Base-by-base conservation (phyloP, 306 rosid genomes). In the Gastrolobium bilobum region DNA sequence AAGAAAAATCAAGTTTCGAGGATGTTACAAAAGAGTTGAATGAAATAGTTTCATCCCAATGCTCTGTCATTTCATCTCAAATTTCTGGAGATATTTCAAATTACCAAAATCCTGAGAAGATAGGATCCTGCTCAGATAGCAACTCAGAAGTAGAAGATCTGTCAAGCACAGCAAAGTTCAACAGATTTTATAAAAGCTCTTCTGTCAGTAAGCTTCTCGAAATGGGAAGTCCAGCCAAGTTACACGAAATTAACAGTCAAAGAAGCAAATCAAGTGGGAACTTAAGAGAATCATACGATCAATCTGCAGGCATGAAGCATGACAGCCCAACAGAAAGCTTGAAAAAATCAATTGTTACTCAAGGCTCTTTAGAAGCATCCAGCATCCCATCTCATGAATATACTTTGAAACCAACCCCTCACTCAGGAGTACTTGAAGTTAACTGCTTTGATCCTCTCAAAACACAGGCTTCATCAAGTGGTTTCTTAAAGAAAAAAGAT, bases 111-210 rank as follows among this genome's bases (percentile, higher is more conserved):
- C 83, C 80, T 75, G 98, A 92, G 69, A 91, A 88, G 73, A 51
- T 88, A 7, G 87, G 87, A 63, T 89, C 91, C 11, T 90, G 86
- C 72, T 82, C 80, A 8, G 94, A 86, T 68, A 89, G 93, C 86
- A 89, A 94, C 86, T 92, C 95, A 38, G 95, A 89, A 83, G 80
- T 86, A 50, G 95, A 88, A 82, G 87, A 85, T 79, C 84, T 80
- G 40, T 87, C 93, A 57, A 83, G 84, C 63, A 59, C 81, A 51
- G 76, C 84, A 67, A 83, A 74, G 85, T 69, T 82, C 75, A 84
- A 69, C 58, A 80, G 29, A 64, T 31, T 66, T 4, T 58, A 88
- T 60, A 77, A 71, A 73, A 61, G 51, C 57, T 77, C 72, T 82
- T 82, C 85, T 65, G 81, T 87, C 73, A 37, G 77, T 75, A 83